Evolutionary conservation across 2,329 filamentous ascomycete genomes (phyloP).

Genomic region (Madurella mycetomatis): DNA sequence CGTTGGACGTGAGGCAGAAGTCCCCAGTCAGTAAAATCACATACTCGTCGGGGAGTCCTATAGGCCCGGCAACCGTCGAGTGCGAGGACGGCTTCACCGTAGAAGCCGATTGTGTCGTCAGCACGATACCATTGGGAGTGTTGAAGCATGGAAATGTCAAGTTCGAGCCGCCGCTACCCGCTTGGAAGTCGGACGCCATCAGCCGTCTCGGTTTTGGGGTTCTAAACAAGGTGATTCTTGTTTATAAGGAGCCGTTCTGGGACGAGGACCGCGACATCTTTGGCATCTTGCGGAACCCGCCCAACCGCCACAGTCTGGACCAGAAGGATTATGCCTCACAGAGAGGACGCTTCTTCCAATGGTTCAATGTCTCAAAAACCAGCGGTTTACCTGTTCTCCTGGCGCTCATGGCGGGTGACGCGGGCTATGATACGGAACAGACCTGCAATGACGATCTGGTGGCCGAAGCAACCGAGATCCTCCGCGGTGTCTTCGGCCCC

Average conservation of each 20-base stretch:
- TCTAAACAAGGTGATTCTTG: conserved; percentile 90
- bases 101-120: conserved; percentile 85
- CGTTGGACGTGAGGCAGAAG: conserved; percentile 71
- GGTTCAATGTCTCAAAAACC: conserved; percentile 92
- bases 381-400: conserved; percentile 84
- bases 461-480: conserved; percentile 71
- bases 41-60: conserved; percentile 50
- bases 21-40: conserved; percentile 67
- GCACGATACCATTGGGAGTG: conserved; percentile 85
- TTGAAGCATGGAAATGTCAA: conserved; percentile 74
- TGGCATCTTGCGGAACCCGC: conserved; percentile 75
- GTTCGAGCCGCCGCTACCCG: conserved; percentile 88
- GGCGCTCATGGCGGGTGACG: conserved; percentile 92
- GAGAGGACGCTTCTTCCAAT: conserved; percentile 92
- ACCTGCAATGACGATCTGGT: conserved; percentile 72
- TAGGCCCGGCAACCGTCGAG: conserved; percentile 56
- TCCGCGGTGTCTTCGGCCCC: conserved; percentile 69
- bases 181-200: conserved; percentile 79
- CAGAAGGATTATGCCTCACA: conserved; percentile 74
- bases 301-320: conserved; percentile 63
- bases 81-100: conserved; percentile 73
- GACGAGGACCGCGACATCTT: conserved; percentile 88
- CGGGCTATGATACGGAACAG: conserved; percentile 81
- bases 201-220: conserved; percentile 84
- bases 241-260: conserved; percentile 90